These are phyloP conservation scores for Candida jianshihensis DNA, from an alignment of 805 yeast species.

Conservation along the genomic window DNA sequence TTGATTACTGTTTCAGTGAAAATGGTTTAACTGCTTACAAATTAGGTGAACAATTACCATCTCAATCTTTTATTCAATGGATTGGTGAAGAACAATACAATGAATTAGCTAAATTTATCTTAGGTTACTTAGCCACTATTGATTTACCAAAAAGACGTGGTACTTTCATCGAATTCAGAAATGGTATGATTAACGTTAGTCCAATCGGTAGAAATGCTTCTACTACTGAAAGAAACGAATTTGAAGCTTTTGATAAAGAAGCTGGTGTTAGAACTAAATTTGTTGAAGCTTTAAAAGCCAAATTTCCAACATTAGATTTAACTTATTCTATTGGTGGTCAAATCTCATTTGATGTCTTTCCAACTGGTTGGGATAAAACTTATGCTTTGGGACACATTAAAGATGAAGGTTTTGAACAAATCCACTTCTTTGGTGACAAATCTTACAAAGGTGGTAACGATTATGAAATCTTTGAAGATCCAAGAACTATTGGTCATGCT, in stretches of 20 bases:
- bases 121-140: constrained; percentile 74
- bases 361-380: constrained; percentile 99
- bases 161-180: constrained; percentile 97
- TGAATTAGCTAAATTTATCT: constrained; percentile 76
- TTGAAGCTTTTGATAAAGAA: constrained; percentile 74
- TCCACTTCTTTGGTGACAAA: constrained; percentile 99
- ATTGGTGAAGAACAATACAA: constrained; percentile 93
- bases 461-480: constrained; percentile 89
- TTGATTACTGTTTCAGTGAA: constrained; percentile 95
- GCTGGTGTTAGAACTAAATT: constrained; percentile 78
- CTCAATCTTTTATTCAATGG: constrained; percentile 93
- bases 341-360: constrained; percentile 98
- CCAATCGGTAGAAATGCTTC: constrained; percentile 99
- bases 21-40: constrained; percentile 98
- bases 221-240: constrained; percentile 88
- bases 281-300: constrained; percentile 77
- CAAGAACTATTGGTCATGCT: constrained; percentile 93
- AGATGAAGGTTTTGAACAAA: constrained; percentile 73
- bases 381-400: constrained; percentile 92
- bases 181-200: constrained; percentile 97
- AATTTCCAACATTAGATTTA: constrained; percentile 76
- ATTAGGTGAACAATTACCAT: constrained; percentile 77
- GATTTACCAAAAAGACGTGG: constrained; percentile 98
- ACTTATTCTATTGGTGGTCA: constrained; percentile 99
- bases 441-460: constrained; percentile 97